phyloP scores from a whole-genome alignment of 441 rosid species.

The Pelargonium myrrhifolium region DNA sequence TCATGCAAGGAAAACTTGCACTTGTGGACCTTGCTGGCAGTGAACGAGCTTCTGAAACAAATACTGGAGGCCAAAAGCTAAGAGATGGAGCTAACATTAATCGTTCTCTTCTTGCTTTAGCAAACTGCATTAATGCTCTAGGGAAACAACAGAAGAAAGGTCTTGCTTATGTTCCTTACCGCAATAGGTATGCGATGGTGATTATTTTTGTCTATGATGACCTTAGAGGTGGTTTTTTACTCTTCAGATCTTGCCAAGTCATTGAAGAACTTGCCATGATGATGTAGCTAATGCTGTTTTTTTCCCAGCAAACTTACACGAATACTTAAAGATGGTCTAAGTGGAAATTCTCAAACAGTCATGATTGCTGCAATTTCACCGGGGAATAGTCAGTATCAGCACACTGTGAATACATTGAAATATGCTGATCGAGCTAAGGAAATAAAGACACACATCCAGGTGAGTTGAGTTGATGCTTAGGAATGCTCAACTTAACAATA shows the following conservation, averaged over 20 bases:
- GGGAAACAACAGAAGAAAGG: constrained; percentile 96
- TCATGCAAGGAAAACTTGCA: constrained; percentile 80
- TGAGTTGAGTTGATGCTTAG: constrained; percentile 20
- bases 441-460: constrained; percentile 91
- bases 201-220: background rate
- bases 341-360: constrained; percentile 63
- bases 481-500: background rate
- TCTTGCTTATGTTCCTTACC: constrained; percentile 92
- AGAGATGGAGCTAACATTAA: constrained; percentile 95
- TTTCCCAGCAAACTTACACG: constrained; percentile 79
- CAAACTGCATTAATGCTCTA: constrained; percentile 86
- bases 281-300: constrained; percentile 20
- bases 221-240: too few relatives aligned
- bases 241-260: background rate
- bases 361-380: constrained; percentile 93
- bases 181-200: constrained; percentile 57
- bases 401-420: constrained; percentile 81
- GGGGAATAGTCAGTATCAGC: constrained; percentile 74
- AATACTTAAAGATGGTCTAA: constrained; percentile 89
- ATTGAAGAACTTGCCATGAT: background rate
- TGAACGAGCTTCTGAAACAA: constrained; percentile 92
- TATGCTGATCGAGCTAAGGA: constrained; percentile 96
- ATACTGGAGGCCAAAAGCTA: constrained; percentile 80
- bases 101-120: constrained; percentile 91
- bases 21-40: constrained; percentile 99